These are phyloP conservation scores for Backusella macrospora DNA, from an alignment of 192 early-diverging fungal species.

Conservation along the genomic window DNA sequence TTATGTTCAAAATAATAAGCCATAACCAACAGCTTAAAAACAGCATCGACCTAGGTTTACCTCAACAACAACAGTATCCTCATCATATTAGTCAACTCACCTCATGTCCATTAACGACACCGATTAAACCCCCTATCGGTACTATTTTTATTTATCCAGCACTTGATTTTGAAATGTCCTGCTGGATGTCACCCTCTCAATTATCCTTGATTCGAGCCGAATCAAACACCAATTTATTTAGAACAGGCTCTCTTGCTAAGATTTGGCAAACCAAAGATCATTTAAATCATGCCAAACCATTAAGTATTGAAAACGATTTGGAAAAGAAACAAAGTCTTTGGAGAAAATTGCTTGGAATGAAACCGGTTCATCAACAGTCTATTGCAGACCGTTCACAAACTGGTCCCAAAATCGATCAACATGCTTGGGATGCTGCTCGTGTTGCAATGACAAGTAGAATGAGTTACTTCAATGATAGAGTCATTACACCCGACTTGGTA, in stretches of 20 bases:
- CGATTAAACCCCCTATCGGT: slow-evolving; percentile 69
- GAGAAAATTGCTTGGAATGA: slow-evolving; percentile 30
- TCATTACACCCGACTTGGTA: slow-evolving; percentile 81
- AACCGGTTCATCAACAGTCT: slow-evolving; percentile 22
- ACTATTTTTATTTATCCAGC: slow-evolving; percentile 87
- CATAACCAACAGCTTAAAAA: slow-evolving; percentile 35
- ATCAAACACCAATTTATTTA: slow-evolving; percentile 42
- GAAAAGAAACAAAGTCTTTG: slow-evolving; percentile 42
- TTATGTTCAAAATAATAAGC: slow-evolving; percentile 78
- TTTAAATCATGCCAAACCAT: slow-evolving; percentile 70
- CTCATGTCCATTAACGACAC: slow-evolving; percentile 5
- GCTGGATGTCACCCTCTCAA: slow-evolving; percentile 83
- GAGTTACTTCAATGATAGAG: slow-evolving; percentile 84
- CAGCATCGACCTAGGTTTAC: slow-evolving; percentile 13
- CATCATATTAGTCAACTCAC: background rate
- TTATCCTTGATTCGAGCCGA: slow-evolving; percentile 66
- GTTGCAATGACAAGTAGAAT: slow-evolving; percentile 77
- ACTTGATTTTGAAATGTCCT: slow-evolving; percentile 87
- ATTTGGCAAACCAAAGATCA: slow-evolving; percentile 60
- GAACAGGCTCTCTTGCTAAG: slow-evolving; percentile 27
- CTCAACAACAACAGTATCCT: background rate
- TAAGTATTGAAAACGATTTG: slow-evolving; percentile 51
- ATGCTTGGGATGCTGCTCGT: slow-evolving; percentile 48
- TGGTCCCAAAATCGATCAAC: slow-evolving; percentile 19
- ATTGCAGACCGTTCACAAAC: background rate